phyloP scores from a whole-genome alignment of 1,284 basidiomycete species.

The Cystobasidium sp. region DNA sequence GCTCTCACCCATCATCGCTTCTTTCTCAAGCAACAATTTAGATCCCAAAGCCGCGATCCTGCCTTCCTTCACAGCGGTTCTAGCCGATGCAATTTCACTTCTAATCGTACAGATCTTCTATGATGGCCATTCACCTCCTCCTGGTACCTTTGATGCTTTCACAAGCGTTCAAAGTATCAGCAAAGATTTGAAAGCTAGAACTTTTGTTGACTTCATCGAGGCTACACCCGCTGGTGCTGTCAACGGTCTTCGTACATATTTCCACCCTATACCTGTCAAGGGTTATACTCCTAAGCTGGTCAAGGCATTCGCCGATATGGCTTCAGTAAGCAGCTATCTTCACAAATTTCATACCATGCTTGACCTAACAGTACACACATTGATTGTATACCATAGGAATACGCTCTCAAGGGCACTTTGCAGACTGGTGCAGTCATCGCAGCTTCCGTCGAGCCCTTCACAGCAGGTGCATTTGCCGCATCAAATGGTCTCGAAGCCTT shows the following conservation, averaged over 20 bases:
- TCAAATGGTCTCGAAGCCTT: too few relatives aligned
- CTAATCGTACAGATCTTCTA: conserved; percentile 16
- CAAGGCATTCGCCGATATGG: background rate
- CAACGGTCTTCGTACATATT: background rate
- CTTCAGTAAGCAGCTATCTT: too few relatives aligned
- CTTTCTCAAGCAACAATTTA: background rate
- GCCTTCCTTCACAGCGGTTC: conserved; percentile 1
- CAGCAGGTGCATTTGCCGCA: too few relatives aligned
- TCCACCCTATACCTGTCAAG: conserved; percentile 12
- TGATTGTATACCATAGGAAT: too few relatives aligned
- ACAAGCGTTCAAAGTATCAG: background rate
- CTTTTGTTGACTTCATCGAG: background rate
- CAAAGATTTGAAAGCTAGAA: background rate
- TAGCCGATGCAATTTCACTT: background rate
- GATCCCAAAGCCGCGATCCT: conserved; percentile 23
- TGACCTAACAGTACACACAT: too few relatives aligned
- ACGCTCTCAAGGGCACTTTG: too few relatives aligned
- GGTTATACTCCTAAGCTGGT: conserved; percentile 3
- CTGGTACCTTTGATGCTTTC: conserved; percentile 7
- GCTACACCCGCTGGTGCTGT: conserved; percentile 4
- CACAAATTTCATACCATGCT: too few relatives aligned
- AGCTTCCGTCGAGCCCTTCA: too few relatives aligned
- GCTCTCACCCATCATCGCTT: background rate
- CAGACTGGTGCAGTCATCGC: too few relatives aligned
- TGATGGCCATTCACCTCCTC: conserved; percentile 12